Evolutionary conservation across 2,329 filamentous ascomycete species (phyloP).

Genomic region (Colletotrichum sp.): DNA sequence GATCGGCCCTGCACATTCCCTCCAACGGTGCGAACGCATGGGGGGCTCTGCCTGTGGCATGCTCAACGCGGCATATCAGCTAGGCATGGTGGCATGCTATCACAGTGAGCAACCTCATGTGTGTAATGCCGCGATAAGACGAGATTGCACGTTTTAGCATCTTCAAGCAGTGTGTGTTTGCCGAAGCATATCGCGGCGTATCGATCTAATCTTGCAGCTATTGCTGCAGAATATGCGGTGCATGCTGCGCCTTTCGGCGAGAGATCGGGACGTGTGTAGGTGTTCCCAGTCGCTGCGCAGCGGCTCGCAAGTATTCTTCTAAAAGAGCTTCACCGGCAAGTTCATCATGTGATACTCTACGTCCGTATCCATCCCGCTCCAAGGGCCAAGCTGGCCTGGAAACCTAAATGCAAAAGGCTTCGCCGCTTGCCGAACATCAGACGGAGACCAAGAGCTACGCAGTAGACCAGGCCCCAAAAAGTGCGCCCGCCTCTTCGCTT

Average conservation of each 20-base stretch:
- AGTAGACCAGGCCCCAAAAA: neutral
- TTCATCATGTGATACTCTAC: neutral
- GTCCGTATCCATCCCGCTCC: neutral
- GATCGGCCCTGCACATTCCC: constrained; percentile 4
- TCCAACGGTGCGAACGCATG: neutral
- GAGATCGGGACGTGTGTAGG: neutral
- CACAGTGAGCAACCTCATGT: neutral
- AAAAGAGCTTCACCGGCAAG: neutral
- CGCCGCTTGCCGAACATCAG: constrained; percentile 16
- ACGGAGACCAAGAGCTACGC: neutral
- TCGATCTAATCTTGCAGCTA: neutral
- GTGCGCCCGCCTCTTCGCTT: neutral
- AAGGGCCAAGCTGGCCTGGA: neutral
- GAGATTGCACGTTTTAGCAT: neutral
- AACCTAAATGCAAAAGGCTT: neutral
- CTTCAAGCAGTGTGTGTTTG: neutral
- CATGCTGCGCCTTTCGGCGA: neutral
- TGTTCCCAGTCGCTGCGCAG: neutral
- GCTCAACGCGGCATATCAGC: neutral
- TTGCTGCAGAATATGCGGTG: neutral
- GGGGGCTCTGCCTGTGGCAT: neutral
- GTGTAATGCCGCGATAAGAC: neutral
- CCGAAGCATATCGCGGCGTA: neutral
- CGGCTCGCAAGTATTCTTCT: neutral
- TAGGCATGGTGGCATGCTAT: neutral